Conservation (phyloP, 345 rosid genomes). For the Eucalyptus pauciflora region DNA sequence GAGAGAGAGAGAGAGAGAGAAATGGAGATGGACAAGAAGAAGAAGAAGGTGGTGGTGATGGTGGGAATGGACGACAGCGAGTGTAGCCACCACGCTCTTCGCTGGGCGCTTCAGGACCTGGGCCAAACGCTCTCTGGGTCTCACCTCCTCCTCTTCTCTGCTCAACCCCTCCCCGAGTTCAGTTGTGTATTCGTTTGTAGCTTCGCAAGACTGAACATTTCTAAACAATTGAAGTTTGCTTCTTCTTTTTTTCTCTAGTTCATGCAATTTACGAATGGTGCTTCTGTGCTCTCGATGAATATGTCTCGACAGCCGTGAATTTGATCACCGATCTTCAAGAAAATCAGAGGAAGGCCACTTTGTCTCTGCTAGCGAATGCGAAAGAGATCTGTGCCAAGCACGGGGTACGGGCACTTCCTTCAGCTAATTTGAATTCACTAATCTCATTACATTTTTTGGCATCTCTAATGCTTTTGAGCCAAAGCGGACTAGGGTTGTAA, state of each 20-base stretch:
- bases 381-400: conserved; percentile 12
- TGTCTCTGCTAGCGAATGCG: conserved; percentile 15
- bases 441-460: background rate
- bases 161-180: background rate
- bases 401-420: conserved; percentile 4
- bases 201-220: background rate
- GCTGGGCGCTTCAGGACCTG: background rate
- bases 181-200: background rate
- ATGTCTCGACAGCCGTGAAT: conserved; percentile 1
- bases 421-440: background rate
- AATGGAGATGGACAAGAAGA: background rate
- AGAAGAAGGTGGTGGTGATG: background rate
- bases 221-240: background rate
- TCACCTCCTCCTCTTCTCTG: background rate
- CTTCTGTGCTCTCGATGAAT: background rate
- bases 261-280: background rate
- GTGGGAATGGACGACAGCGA: background rate
- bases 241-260: background rate
- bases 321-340: background rate
- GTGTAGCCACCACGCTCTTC: background rate
- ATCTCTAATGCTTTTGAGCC: background rate
- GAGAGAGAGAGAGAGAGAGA: background rate
- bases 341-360: conserved; percentile 1
- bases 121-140: background rate
- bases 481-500: background rate